Evolutionary conservation across 2,329 filamentous ascomycete species (phyloP), one percentile per base, ranked within the genome.

Genomic region (Ceratocystis variospora): DNA sequence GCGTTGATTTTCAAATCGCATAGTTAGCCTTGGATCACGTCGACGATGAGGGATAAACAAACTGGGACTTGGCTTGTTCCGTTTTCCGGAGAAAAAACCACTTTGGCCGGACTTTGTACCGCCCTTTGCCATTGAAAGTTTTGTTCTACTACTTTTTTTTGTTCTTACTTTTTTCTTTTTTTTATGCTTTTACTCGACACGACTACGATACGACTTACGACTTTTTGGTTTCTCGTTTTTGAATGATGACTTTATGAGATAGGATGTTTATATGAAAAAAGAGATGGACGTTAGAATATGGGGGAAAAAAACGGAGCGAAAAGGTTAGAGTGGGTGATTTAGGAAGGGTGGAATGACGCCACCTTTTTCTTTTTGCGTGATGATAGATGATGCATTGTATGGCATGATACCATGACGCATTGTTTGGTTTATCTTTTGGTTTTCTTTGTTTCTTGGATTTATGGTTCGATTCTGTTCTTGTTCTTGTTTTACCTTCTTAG

Each of bases 351-450:
- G 53, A 31, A 59, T 59, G 53, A 59, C 53, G n/a, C 53, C 53
- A 59, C 53, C 7, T 25, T 59, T n/a, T n/a, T n/a, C n/a, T 50
- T 50, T 15, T 59, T 31, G 53, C 53, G 48, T 59, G 53, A 59
- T 33, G 53, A 59, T 59, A 57, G 25, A 31, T 59, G 53, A 59
- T 59, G 53, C 53, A 59, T 59, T 59, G 53, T 59, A 59, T n/a
- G 53, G 53, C 53, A 59, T 59, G 53, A 59, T 59, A 59, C 53
- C 53, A 59, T 59, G 53, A 59, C 53, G 53, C 53, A 6, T 17
- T 33, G 25, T 28, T 37, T 37, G 3, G 33, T 2, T 22, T 22
- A 22, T 22, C 33, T 37, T 61, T 59, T 62, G 31, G 64, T 48
- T 57, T 17, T 12, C 44, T 63, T 61, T 64, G 31, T 62, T 57